Evolutionary conservation across 345 rosid species (phyloP).

Genomic region (Dipteronia sinensis): DNA sequence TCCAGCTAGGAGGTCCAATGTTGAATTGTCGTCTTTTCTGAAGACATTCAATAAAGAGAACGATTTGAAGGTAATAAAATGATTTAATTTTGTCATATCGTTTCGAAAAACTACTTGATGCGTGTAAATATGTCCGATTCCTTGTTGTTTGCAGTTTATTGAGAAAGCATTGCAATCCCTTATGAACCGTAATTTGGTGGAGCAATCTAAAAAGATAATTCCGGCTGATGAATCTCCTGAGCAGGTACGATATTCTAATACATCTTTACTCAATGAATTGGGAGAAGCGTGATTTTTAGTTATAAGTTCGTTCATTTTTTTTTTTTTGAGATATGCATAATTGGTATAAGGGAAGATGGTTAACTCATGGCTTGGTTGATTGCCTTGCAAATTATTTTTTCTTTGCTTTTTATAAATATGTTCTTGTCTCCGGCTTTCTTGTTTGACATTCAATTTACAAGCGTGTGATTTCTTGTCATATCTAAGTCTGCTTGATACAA

Average conservation of each 20-base stretch:
- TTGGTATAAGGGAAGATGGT: too few species aligned
- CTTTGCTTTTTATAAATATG: not conserved
- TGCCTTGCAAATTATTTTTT: not conserved
- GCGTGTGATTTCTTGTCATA: not conserved
- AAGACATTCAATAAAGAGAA: conserved; percentile 47
- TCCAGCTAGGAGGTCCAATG: conserved; percentile 62
- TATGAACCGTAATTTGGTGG: conserved; percentile 41
- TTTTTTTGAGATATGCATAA: too few species aligned
- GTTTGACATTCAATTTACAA: not conserved
- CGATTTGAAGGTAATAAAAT: conserved; percentile 50
- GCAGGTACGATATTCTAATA: conserved; percentile 46
- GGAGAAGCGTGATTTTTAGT: not conserved
- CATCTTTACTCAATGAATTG: not conserved
- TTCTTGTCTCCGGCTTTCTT: not conserved
- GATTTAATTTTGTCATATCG: not conserved
- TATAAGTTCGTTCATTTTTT: too few species aligned
- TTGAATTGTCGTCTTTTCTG: conserved; percentile 59
- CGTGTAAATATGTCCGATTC: not conserved
- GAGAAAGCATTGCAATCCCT: conserved; percentile 41
- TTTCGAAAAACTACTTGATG: not conserved
- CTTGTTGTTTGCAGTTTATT: conserved; percentile 45
- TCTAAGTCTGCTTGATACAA: conserved; percentile 3
- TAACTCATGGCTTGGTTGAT: too few species aligned
- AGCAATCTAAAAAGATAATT: conserved; percentile 42
- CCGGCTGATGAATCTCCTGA: conserved; percentile 51